Conservation (phyloP, 2,329 filamentous ascomycete species). For the Ceratocystiopsis minuta region DNA sequence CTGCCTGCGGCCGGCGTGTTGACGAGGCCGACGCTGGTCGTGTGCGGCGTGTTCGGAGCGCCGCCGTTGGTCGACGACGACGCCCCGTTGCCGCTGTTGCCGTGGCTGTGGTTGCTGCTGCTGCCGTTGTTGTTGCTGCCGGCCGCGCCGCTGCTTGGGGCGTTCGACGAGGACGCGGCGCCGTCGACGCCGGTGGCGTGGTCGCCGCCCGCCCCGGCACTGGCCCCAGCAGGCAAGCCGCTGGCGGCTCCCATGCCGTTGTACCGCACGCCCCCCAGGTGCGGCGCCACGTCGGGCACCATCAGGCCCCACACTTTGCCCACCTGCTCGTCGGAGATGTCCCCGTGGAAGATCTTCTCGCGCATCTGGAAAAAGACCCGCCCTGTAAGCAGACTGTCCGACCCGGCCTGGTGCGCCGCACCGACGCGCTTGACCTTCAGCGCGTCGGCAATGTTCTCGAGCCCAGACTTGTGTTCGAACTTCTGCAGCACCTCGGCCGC, state of each 20-base stretch:
- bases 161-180: conserved; percentile 10
- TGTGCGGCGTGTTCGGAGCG: conserved; percentile 42
- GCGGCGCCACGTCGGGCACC: conserved; percentile 39
- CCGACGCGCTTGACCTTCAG: conserved; percentile 81
- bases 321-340: conserved; percentile 63
- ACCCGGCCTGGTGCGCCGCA: conserved; percentile 78
- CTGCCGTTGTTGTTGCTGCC: conserved; percentile 18
- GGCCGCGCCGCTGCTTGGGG: background rate
- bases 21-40: conserved; percentile 29
- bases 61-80: conserved; percentile 12
- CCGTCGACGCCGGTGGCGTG: background rate
- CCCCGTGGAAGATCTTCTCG: conserved; percentile 70
- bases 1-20: conserved; percentile 52
- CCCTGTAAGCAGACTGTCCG: conserved; percentile 82
- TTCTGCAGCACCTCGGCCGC: conserved; percentile 62
- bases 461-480: conserved; percentile 75
- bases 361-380: conserved; percentile 89
- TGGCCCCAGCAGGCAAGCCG: background rate
- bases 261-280: conserved; percentile 9
- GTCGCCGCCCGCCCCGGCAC: background rate
- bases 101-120: conserved; percentile 16
- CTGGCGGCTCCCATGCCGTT: background rate
- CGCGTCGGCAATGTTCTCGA: conserved; percentile 87
- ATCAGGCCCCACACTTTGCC: conserved; percentile 91
- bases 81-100: background rate